Conservation (phyloP, 805 yeast genomes). For the Phaffomyces opuntiae region DNA sequence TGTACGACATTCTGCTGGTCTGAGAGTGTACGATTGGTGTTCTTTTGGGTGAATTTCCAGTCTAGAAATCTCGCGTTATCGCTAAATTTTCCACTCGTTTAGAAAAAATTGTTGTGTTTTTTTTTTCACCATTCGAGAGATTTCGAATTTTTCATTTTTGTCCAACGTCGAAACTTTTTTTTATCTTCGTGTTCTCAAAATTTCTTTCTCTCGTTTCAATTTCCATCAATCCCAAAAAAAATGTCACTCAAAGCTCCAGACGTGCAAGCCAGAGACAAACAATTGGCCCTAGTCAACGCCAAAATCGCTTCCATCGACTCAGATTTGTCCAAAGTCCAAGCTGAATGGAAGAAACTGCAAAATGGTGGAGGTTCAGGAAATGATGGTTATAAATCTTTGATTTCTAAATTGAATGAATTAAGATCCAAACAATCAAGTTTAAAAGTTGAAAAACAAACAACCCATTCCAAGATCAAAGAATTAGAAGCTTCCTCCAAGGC, state of each 20-base stretch:
- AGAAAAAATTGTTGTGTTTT: too few relatives aligned
- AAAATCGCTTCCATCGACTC: conserved; percentile 7
- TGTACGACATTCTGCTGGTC: conserved; percentile 27
- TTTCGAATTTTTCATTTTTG: too few relatives aligned
- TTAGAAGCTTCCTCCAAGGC: conserved; percentile 67
- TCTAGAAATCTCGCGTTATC: too few relatives aligned
- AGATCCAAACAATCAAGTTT: conserved; percentile 40
- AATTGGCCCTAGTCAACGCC: conserved; percentile 43
- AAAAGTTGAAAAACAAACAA: conserved; percentile 37
- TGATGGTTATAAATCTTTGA: conserved; percentile 26
- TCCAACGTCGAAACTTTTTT: too few relatives aligned
- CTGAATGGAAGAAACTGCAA: conserved; percentile 39
- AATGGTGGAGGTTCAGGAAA: not conserved
- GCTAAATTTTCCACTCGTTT: too few relatives aligned
- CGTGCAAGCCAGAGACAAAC: conserved; percentile 42
- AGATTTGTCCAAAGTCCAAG: conserved; percentile 30
- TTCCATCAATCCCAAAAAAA: not conserved
- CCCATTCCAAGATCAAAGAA: conserved; percentile 60
- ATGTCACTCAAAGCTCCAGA: conserved; percentile 68
- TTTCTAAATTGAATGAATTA: conserved; percentile 38
- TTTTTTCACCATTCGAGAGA: too few relatives aligned
- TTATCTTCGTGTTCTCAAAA: not conserved
- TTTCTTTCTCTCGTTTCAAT: not conserved
- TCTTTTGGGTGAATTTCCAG: too few relatives aligned
- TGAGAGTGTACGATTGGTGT: too few relatives aligned